Percentiles rank a stretch among this genome's conserved stretches.
Conservation (phyloP, 192 early-diverging fungal genomes). For the Backusella psychrophila region DNA sequence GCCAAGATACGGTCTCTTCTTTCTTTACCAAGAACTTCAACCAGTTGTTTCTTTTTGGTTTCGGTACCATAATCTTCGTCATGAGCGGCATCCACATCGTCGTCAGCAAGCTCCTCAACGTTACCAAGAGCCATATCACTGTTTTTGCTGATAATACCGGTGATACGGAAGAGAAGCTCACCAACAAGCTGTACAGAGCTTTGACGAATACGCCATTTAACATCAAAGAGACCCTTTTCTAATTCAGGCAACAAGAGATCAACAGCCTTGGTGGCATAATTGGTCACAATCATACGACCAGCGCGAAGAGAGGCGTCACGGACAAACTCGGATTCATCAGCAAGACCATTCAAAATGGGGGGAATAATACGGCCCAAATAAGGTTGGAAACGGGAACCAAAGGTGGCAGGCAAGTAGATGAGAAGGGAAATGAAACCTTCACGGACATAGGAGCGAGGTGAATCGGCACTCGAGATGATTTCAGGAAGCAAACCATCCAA, state of each 20-base stretch:
- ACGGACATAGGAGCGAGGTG: constrained; percentile 75
- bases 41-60: constrained; percentile 62
- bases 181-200: constrained; percentile 94
- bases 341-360: constrained; percentile 84
- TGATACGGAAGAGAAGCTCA: constrained; percentile 90
- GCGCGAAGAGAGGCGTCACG: constrained; percentile 90
- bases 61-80: constrained; percentile 62
- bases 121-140: constrained; percentile 46
- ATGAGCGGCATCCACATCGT: constrained; percentile 61
- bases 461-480: constrained; percentile 75
- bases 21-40: constrained; percentile 81
- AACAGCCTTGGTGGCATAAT: constrained; percentile 85
- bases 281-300: constrained; percentile 90
- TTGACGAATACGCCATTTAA: constrained; percentile 95
- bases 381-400: constrained; percentile 87
- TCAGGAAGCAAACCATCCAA: constrained; percentile 90
- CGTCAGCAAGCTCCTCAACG: constrained; percentile 50
- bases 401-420: constrained; percentile 94
- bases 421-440: constrained; percentile 97
- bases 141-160: constrained; percentile 75
- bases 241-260: constrained; percentile 91
- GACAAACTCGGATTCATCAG: constrained; percentile 94
- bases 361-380: constrained; percentile 89
- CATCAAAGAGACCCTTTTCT: constrained; percentile 85
- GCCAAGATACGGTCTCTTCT: constrained; percentile 85